Percentiles rank a stretch among this genome's conserved stretches.
Conservation (phyloP, 1,284 basidiomycete species). For the Entoloma clypeatum region DNA sequence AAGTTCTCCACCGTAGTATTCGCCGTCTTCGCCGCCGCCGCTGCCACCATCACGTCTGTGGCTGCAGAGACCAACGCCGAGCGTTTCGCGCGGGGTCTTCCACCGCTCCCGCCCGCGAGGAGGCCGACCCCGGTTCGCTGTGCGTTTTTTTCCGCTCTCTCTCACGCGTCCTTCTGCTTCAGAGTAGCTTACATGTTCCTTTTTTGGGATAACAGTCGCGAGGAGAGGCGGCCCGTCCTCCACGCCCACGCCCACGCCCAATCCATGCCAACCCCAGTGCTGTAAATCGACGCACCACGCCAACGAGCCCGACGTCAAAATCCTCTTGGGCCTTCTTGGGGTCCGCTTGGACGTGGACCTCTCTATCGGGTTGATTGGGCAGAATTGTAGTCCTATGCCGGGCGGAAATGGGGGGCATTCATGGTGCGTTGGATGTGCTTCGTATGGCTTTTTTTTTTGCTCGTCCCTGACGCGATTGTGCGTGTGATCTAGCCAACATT, state of each 20-base stretch:
- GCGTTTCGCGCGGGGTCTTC: slow-evolving; percentile 48
- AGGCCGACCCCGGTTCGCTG: slow-evolving; percentile 30
- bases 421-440: slow-evolving; percentile 42
- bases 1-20: slow-evolving; percentile 40
- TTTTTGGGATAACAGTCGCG: slow-evolving; percentile 23
- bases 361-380: slow-evolving; percentile 35
- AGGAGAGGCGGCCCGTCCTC: slow-evolving; percentile 27
- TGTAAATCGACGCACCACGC: slow-evolving; percentile 30
- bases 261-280: slow-evolving; percentile 37
- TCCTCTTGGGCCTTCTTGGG: slow-evolving; percentile 29
- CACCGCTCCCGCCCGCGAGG: slow-evolving; percentile 33
- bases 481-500: no score
- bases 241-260: slow-evolving; percentile 29
- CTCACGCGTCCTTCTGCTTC: background rate
- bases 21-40: slow-evolving; percentile 32
- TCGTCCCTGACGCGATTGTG: no score
- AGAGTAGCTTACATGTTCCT: background rate
- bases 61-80: slow-evolving; percentile 45
- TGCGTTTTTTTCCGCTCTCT: slow-evolving; percentile 24
- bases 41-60: slow-evolving; percentile 28
- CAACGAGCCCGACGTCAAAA: slow-evolving; percentile 3
- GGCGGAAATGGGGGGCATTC: slow-evolving; percentile 27
- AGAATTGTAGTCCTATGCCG: slow-evolving; percentile 27
- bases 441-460: no score
- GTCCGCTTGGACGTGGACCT: slow-evolving; percentile 19